Base-by-base conservation (phyloP, 768 basidiomycete species). In the Pleurotus tuoliensis region DNA sequence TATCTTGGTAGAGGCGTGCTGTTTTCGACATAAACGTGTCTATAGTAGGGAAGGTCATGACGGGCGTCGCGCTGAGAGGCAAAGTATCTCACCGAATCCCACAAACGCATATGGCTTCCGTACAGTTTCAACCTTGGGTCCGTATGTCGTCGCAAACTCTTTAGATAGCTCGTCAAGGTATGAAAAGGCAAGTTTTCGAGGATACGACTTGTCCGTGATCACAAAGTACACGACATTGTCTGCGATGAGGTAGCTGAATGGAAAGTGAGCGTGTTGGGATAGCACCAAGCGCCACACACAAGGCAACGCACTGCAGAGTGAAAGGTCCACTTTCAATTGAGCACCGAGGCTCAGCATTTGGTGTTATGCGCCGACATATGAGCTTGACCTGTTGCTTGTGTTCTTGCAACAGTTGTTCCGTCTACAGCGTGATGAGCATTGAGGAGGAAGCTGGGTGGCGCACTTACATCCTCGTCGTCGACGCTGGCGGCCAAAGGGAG, bases 11-110 rank as follows among this genome's bases (percentile, higher is more conserved):
- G 44, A 98, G 78, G 48, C 96, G 85, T 3, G 95, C 91, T 2
- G 97, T 98, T 72, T 97, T 98, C 43, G 91, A 91, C 87, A 99
- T 99, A 73, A 99, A 99, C 0, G 96, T 98, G 67, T 99, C 97
- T 98, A 59, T 3, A 18, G 22, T 15, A 2, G 13, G 22, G 18
- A 18, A 44, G 41, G 30, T 34, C 30, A 34, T 34, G 30, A 34
- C 11, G 9, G 30, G 30, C 30, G 9, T 34, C 47, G 39, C 49
- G 37, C 12, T 47, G 24, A 30, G 40, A 60, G 49, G n/a, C 22
- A 30, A 37, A 37, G 43, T 38, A 13, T 53, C 16, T 50, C 64
- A 95, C 94, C 94, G 64, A 99, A 99, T 47, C 97, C 94, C 58
- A 98, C 90, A 68, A 98, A 98, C 22, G 97, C 96, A 69, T 99